Conservation (phyloP, 306 rosid species). For the Quercus glauca region DNA sequence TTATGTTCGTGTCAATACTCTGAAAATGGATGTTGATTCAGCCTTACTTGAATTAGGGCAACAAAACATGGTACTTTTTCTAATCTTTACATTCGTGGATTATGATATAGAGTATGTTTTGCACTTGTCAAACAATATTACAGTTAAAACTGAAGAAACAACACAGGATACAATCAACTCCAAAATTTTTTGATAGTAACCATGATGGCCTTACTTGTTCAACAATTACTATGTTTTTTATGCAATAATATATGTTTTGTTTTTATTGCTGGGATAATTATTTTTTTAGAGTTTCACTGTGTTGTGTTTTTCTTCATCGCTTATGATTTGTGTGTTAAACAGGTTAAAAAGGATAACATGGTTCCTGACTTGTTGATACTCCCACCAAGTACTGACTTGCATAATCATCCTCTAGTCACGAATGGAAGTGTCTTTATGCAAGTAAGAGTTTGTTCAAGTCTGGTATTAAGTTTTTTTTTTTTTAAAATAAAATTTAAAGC, state of each 20-base stretch:
- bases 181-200: not conserved
- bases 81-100: not conserved
- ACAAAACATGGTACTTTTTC: slow-evolving; percentile 46
- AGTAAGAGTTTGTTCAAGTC: slow-evolving; percentile 41
- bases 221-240: not conserved
- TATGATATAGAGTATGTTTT: not conserved
- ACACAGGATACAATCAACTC: not conserved
- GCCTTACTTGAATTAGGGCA: slow-evolving; percentile 59
- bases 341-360: slow-evolving; percentile 78
- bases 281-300: not conserved
- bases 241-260: slow-evolving; percentile 1
- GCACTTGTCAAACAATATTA: not conserved
- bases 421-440: slow-evolving; percentile 88
- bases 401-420: slow-evolving; percentile 69
- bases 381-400: slow-evolving; percentile 84
- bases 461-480: not conserved
- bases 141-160: not conserved
- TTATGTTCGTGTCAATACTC: slow-evolving; percentile 84
- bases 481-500: not conserved
- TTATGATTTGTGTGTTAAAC: slow-evolving; percentile 18
- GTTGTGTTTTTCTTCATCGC: not conserved
- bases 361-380: slow-evolving; percentile 79
- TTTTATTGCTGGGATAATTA: not conserved
- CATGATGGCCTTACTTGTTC: not conserved
- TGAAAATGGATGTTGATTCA: slow-evolving; percentile 67